Evolutionary conservation across 2,329 filamentous ascomycete species (phyloP).

Genomic region (Colletotrichum sidae): DNA sequence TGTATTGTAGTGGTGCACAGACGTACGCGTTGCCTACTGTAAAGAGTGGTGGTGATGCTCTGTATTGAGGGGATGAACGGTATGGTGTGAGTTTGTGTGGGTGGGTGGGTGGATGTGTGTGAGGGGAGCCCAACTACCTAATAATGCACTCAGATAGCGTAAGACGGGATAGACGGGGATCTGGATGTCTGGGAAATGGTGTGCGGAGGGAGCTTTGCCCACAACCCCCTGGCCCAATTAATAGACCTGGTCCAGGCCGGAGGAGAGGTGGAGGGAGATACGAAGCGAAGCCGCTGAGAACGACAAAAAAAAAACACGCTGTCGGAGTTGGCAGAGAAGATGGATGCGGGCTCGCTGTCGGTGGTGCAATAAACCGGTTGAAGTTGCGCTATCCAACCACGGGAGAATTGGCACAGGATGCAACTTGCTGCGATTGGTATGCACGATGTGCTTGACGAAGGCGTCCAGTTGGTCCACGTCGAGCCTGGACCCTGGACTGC

Average conservation of each 20-base stretch:
- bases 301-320: background rate
- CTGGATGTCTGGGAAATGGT: constrained; percentile 34
- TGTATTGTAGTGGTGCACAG: too few species aligned
- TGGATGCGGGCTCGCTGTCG: constrained; percentile 27
- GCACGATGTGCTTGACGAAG: background rate
- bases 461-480: constrained; percentile 32
- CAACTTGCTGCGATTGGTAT: constrained; percentile 1
- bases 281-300: constrained; percentile 23
- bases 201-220: constrained; percentile 33
- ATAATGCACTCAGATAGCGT: constrained; percentile 29
- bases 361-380: constrained; percentile 35
- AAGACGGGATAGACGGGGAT: constrained; percentile 35
- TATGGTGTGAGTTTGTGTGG: background rate
- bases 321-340: constrained; percentile 6
- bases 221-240: constrained; percentile 28
- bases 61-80: background rate
- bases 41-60: background rate
- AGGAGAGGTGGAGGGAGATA: constrained; percentile 26
- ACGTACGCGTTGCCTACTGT: too few species aligned
- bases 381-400: constrained; percentile 22
- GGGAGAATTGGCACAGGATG: constrained; percentile 7
- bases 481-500: constrained; percentile 19
- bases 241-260: constrained; percentile 34
- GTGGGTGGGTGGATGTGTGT: constrained; percentile 15
- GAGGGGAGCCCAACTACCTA: constrained; percentile 25